Evolutionary conservation across 139 green algal genomes (phyloP).

Genomic region (Yamagishiella unicocca): DNA sequence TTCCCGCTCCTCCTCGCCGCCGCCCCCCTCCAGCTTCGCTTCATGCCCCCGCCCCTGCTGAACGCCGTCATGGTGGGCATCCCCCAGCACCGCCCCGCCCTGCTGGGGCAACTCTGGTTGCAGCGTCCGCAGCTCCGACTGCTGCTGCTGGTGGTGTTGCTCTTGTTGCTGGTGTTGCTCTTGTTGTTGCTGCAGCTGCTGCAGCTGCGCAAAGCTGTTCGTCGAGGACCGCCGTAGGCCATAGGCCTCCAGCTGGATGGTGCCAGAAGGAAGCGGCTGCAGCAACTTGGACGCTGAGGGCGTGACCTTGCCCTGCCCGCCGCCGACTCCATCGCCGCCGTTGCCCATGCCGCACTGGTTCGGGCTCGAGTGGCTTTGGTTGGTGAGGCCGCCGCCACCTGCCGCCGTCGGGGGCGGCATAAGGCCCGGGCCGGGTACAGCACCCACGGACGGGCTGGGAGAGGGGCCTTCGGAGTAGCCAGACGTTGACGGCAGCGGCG

Average conservation of each 20-base stretch:
- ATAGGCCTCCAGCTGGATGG: too few relatives aligned
- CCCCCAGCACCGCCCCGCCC: not conserved
- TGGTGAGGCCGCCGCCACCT: not conserved
- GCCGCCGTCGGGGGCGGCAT: not conserved
- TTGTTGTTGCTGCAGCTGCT: not conserved
- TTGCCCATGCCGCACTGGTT: too few relatives aligned
- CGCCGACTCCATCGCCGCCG: too few relatives aligned
- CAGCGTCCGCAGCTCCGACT: not conserved
- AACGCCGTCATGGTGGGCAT: not conserved
- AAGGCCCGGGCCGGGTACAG: not conserved
- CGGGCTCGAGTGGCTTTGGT: too few relatives aligned
- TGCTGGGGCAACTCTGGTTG: not conserved
- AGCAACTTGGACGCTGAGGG: too few relatives aligned
- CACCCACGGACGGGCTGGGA: not conserved
- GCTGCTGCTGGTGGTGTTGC: not conserved
- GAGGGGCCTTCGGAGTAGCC: slow-evolving; percentile 12
- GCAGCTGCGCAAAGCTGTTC: not conserved
- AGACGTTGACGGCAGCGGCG: slow-evolving; percentile 9
- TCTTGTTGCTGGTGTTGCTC: not conserved
- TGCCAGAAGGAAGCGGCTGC: too few relatives aligned
- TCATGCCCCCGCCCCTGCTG: not conserved
- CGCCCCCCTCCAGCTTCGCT: not conserved
- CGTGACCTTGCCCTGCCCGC: too few relatives aligned
- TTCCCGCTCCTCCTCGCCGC: not conserved
- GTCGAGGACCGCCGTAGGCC: not conserved